Evolutionary conservation across 139 green algal genomes (phyloP), one percentile per base, ranked within the genome.

Genomic region (Tetradesmus obliquus): DNA sequence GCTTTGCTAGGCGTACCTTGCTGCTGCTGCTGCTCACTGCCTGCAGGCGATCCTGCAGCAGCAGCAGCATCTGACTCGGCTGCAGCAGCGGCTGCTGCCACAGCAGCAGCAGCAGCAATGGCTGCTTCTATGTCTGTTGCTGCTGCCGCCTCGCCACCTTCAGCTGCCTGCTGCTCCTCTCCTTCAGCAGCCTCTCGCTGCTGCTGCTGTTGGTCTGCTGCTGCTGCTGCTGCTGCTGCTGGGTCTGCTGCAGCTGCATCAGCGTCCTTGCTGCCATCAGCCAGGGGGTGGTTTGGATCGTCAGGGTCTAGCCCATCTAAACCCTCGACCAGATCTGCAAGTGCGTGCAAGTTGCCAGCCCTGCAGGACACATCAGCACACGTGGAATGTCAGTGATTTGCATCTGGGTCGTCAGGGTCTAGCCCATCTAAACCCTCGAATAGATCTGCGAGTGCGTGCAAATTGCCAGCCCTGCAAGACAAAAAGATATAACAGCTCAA

Each of bases 321-420:
- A 22, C 86, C 86, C 53, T 90, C 86, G 17, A 71, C 71, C 10
- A 90, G 53, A 72, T 83, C 86, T 5, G 86, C 86, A 3, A 90
- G 24, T 55, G 86, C 71, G 32, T 84, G 69, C 53, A 90, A n/a
- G 71, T 84, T 90, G 6, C 71, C 86, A n/a, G 55, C 60, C 7
- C 69, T 45, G 71, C 66, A 45, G 32, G 32, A 76, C 3, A 76
- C 17, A 9, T 66, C 8, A 66, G 32, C 32, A 45, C 32, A 45
- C 32, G 32, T 45, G 32, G 32, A 45, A 45, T 45, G 32, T 45
- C 32, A 45, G 32, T 45, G 32, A 45, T 45, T 45, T 45, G 32
- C 32, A 45, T 87, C 54, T 5, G 55, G 66, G 10, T 81, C 85
- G 13, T 83, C 86, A 55, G 86, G 86, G 53, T 90, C 86, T 45